Conservation (phyloP, 805 yeast species). For the Ogataea philodendri region DNA sequence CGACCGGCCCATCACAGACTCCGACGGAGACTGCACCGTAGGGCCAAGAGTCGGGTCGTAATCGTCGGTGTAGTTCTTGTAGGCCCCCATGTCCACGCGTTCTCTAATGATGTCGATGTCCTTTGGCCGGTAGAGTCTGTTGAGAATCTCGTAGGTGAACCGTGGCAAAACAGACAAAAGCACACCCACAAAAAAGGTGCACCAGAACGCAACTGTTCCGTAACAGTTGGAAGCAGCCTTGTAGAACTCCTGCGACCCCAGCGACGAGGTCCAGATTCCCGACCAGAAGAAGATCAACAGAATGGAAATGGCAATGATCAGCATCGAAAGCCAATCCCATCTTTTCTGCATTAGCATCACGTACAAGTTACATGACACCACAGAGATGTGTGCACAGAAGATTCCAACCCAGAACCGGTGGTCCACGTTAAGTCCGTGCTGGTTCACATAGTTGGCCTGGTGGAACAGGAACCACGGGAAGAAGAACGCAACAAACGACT, state of each 20-base stretch:
- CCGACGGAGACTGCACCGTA: constrained; percentile 19
- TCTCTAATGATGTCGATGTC: constrained; percentile 76
- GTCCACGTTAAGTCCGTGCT: constrained; percentile 53
- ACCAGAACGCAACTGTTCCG: constrained; percentile 67
- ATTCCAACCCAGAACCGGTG: constrained; percentile 74
- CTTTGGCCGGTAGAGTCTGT: constrained; percentile 53
- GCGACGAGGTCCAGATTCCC: constrained; percentile 66
- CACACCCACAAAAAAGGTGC: constrained; percentile 54
- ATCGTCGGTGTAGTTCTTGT: constrained; percentile 45
- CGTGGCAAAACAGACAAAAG: constrained; percentile 60
- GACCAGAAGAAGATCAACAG: constrained; percentile 70
- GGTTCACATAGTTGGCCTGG: constrained; percentile 40
- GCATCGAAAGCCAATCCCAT: constrained; percentile 72
- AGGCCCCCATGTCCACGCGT: constrained; percentile 51
- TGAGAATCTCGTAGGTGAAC: constrained; percentile 48
- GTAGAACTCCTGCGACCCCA: constrained; percentile 55
- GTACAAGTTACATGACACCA: constrained; percentile 62
- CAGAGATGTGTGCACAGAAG: constrained; percentile 57
- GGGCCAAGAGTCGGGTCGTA: constrained; percentile 53
- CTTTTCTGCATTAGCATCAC: constrained; percentile 65
- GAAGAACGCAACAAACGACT: constrained; percentile 65
- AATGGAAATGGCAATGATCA: constrained; percentile 53
- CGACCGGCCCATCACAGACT: constrained; percentile 6
- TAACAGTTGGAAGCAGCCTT: constrained; percentile 61
- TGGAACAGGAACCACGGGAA: constrained; percentile 61